phyloP scores from a whole-genome alignment of 768 basidiomycete genomes.

The Trametes punicea region DNA sequence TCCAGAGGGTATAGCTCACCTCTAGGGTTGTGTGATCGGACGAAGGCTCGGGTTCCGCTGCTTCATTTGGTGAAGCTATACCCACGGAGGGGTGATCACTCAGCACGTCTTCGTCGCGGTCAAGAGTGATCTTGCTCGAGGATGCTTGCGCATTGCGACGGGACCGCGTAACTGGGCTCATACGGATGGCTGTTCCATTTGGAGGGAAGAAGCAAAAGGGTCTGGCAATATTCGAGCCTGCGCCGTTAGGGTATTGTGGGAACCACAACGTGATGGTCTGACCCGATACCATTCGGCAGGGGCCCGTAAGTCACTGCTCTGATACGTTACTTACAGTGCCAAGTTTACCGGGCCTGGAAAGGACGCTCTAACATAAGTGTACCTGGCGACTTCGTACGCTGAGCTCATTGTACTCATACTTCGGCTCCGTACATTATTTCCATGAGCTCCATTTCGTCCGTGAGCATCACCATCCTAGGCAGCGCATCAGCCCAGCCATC shows the following conservation, averaged over 20 bases:
- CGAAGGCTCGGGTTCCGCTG: neutral
- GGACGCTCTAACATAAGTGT: neutral
- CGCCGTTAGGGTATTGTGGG: constrained; percentile 17
- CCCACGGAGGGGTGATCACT: neutral
- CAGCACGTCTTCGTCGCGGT: neutral
- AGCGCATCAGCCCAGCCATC: constrained; percentile 83
- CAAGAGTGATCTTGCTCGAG: neutral
- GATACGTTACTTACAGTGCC: neutral
- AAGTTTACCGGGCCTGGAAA: neutral
- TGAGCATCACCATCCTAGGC: constrained; percentile 73
- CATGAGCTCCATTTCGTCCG: constrained; percentile 20
- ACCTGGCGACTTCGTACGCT: neutral
- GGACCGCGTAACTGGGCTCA: constrained; percentile 5
- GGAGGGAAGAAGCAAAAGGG: neutral
- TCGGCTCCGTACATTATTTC: neutral
- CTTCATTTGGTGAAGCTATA: neutral
- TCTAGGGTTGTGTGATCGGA: neutral
- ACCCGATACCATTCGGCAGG: constrained; percentile 20
- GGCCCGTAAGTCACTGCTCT: neutral
- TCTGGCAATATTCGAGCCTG: constrained; percentile 19
- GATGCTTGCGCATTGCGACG: neutral
- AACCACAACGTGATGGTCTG: constrained; percentile 21
- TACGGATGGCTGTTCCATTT: too few species aligned
- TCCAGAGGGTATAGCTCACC: neutral
- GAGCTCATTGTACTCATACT: neutral